These are phyloP conservation scores for Apiospora rasikravindrae DNA, from an alignment of 2,329 filamentous ascomycete genomes.

Conservation along the genomic window DNA sequence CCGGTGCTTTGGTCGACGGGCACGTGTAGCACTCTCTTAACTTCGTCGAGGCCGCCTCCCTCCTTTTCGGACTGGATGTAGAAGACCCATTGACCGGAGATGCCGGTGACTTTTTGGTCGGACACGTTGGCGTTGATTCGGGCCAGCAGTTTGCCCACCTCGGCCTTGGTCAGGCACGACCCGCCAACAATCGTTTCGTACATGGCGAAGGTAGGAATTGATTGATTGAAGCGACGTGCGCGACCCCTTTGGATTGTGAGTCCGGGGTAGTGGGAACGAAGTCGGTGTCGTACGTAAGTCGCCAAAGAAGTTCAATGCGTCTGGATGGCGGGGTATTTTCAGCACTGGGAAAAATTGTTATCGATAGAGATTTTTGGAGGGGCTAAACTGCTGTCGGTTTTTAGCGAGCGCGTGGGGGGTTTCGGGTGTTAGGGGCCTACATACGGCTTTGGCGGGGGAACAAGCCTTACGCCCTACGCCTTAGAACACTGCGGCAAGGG, in stretches of 20 bases:
- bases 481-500: neutral
- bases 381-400: neutral
- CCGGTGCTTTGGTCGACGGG: conserved; percentile 21
- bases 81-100: conserved; percentile 66
- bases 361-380: conserved; percentile 13
- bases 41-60: conserved; percentile 44
- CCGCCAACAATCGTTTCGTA: conserved; percentile 25
- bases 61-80: conserved; percentile 66
- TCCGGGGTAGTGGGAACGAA: conserved; percentile 3
- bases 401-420: neutral
- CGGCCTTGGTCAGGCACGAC: conserved; percentile 26
- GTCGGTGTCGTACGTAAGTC: conserved; percentile 4
- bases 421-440: neutral
- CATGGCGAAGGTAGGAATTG: conserved; percentile 19
- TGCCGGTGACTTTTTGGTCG: conserved; percentile 49
- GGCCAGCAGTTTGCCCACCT: conserved; percentile 49
- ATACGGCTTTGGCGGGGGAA: neutral
- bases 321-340: neutral
- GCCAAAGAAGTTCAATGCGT: neutral
- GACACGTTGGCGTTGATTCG: conserved; percentile 46
- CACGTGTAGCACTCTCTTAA: conserved; percentile 52
- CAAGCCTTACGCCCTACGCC: neutral
- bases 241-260: conserved; percentile 17
- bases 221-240: conserved; percentile 8
- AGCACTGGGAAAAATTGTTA: conserved; percentile 12